Conservation (phyloP, 2,329 filamentous ascomycete species). For the Epichloe sp. region DNA sequence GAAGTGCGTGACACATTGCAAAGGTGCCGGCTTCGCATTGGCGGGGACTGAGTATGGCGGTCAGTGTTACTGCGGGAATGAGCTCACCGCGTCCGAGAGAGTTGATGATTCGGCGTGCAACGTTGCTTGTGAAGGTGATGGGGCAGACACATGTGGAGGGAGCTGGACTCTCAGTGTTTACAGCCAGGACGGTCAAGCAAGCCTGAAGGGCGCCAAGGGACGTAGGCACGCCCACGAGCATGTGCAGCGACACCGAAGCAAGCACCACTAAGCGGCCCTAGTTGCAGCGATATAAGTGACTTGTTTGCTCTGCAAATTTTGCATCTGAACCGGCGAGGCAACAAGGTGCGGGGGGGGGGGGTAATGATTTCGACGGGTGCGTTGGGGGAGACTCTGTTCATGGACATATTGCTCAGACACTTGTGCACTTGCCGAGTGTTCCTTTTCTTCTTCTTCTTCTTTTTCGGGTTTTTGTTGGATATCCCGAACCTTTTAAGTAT, state of each 20-base stretch:
- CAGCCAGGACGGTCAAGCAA: constrained; percentile 21
- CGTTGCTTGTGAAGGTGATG: constrained; percentile 33
- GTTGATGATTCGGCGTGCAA: constrained; percentile 32
- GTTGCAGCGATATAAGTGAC: not conserved
- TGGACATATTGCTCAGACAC: not conserved
- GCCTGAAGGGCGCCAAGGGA: constrained; percentile 14
- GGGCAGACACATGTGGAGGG: constrained; percentile 36
- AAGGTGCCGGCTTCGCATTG: constrained; percentile 24
- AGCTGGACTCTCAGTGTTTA: constrained; percentile 32
- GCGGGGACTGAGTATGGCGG: constrained; percentile 37
- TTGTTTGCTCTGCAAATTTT: not conserved
- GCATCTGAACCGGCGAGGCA: not conserved
- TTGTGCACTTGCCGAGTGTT: not conserved
- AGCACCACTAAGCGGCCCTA: constrained; percentile 11
- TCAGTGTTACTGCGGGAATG: constrained; percentile 41
- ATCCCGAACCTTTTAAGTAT: not conserved
- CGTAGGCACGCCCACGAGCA: constrained; percentile 27
- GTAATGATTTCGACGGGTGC: not conserved
- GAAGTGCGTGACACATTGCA: constrained; percentile 37
- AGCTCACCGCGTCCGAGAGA: constrained; percentile 20
- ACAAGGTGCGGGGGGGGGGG: no score
- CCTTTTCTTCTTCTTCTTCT: not conserved
- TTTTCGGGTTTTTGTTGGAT: not conserved
- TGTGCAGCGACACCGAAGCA: constrained; percentile 19
- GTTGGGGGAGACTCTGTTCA: not conserved